Base-by-base conservation (phyloP, 257 asterid genomes). In the Thymus quinquecostatus region DNA sequence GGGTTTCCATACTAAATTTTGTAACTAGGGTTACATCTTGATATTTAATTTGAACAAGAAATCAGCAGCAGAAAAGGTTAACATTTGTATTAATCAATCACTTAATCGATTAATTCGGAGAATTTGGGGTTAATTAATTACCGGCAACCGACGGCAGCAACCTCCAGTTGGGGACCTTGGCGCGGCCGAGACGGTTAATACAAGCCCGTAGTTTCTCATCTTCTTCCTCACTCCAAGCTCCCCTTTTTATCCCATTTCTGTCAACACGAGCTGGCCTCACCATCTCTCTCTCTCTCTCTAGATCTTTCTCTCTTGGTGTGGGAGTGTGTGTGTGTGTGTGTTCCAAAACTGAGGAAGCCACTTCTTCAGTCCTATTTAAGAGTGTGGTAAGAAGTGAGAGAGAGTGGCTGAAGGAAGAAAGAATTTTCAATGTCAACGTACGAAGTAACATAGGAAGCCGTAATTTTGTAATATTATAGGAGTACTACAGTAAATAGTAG, bases 151-250 rank as follows among this genome's bases (percentile, higher is more conserved):
- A 43, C 28, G 86, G 89, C 45, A 84, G 49, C 75, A 79, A 33
- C 0, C 79, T 48, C 85, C 87, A 84, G 48, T 82, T 84, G 47
- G 60, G 21, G 61, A 21, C 21, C 21, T 21, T 21, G 21, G 21
- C 21, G 21, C 77, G 83, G 38, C 85, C 86, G 43, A 38, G 47
- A 47, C 51, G 62, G 4, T 12, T 13, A 40, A 84, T 51, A 79
- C 43, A 78, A 69, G 64, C 79, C 50, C 75, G 72, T 34, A 84
- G 55, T 61, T 75, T 84, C 34, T 75, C 28, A 33, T 84, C 89
- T 45, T 84, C 85, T 29, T 82, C 83, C 56, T 81, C 77, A 69
- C 67, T 75, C 88, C 88, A 84, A n/a, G 69, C 79, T 12, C 88
- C 88, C 66, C 66, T 84, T 47, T 76, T 79, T 48, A 82, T 49